Base-by-base conservation (phyloP, 192 early-diverging fungal species). In the Coemansia sp. region DNA sequence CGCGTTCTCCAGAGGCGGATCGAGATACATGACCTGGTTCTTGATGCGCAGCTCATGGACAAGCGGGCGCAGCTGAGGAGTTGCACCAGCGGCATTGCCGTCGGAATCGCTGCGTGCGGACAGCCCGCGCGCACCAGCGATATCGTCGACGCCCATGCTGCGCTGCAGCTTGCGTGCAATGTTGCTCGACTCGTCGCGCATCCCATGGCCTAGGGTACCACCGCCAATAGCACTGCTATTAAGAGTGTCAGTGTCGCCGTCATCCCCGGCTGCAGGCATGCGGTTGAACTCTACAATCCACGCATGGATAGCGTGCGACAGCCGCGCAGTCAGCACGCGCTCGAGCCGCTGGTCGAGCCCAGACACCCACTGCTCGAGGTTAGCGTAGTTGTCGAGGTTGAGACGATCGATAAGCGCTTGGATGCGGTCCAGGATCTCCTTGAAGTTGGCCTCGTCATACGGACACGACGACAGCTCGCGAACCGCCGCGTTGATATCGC, bases 11-110 rank as follows among this genome's bases (percentile, higher is more conserved):
- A 99, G 82, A 33, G 98, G 95, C 39, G 98, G 98, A 59, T 97
- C 91, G 28, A 99, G 75, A 70, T 88, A 96, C 91, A 99, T 96
- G 67, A 93, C 87, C 81, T 98, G 96, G 86, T 99, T 95, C 63
- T 86, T 86, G 70, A 98, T 90, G 30, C 88, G 85, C 60, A 98
- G 84, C 77, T 96, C 93, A 59, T 97, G 94, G 12, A 95, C 85
- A 37, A 93, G 79, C 7, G 85, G 72, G 56, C 89, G 84, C 23
- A 95, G 79, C 37, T 77, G 65, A 8, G 93, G 91, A 69, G 81
- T 87, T 6, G 87, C 75, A 20, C 88, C 85, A 26, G 83, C 75
- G 49, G 64, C 59, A 46, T 62, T 12, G 51, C 43, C 37, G 39
- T 66, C 74, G n/a, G 81, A 72, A 12, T 64, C 58, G n/a, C 67